Evolutionary conservation across 2,329 filamentous ascomycete species (phyloP), one percentile per base, ranked within the genome.

Genomic region (Colletotrichum tofieldiae): DNA sequence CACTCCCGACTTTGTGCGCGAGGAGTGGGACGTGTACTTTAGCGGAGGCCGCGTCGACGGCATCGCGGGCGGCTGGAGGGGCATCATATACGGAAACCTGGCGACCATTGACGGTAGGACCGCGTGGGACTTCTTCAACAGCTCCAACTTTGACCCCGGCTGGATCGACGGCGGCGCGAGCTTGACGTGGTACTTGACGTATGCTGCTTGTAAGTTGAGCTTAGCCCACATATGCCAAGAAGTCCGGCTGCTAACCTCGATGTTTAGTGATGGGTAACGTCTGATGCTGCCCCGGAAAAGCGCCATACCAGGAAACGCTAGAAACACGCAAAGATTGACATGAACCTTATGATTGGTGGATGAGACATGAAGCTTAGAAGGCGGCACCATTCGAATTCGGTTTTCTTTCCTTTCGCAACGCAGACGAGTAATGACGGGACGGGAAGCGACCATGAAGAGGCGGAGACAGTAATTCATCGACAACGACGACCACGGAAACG

Each of bases 21-120:
- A 97, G 81, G 96, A 98, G 81, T 98, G 95, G 95, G 85, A 92
- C 55, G 87, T 89, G 2, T 94, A 93, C 78, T 98, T 98, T 81
- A 87, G 88, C 64, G 84, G 90, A 29, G 90, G 90, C 0, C 88
- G 93, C 12, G 90, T 90, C 1, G 89, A 93, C 65, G 80, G 84
- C 0, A 90, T 95, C 6, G 82, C 85, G 9, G 93, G 93, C 54
- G 94, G 94, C 0, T 98, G 96, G 96, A 93, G 90, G 79, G 94
- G 96, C 0, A 90, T 98, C 23, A 81, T 98, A 45, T 94, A 92
- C 77, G 94, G 91, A 29, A 98, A 97, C 80, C 87, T 94, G 54
- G 95, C 94, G 0, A 90, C 95, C 9, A 86, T 95, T 51, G 90
- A 98, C 79, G 90, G 96, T 0, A 82, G 81, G 64, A 83, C 88